Evolutionary conservation across 1,139 yeast species (phyloP).

Genomic region (Geotrichum australiense): DNA sequence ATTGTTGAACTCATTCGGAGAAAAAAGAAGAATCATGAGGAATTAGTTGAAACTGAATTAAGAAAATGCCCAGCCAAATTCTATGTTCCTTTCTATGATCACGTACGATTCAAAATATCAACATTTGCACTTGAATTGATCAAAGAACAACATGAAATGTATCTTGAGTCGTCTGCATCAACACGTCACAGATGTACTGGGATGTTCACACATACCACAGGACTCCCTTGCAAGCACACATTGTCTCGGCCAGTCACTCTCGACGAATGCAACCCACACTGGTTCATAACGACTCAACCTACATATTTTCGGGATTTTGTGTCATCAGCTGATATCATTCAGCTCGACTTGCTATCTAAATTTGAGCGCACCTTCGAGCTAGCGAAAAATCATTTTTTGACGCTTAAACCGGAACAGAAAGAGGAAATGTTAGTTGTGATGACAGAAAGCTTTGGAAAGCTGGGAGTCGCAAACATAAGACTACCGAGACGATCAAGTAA

Average conservation of each 20-base stretch:
- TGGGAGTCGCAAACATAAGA: constrained; percentile 13
- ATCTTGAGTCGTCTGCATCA: constrained; percentile 17
- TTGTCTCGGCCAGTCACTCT: constrained; percentile 17
- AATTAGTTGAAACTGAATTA: constrained; percentile 9
- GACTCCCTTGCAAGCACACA: constrained; percentile 18
- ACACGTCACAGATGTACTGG: constrained; percentile 15
- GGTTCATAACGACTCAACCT: no score
- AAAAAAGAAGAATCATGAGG: constrained; percentile 12
- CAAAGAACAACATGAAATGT: constrained; percentile 18
- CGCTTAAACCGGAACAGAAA: constrained; percentile 14
- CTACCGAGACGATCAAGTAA: constrained; percentile 3
- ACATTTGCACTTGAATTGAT: constrained; percentile 18
- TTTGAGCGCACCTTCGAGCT: constrained; percentile 14
- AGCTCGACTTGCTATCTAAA: constrained; percentile 13
- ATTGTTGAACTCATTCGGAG: constrained; percentile 9
- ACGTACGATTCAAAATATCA: constrained; percentile 18
- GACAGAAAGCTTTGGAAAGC: constrained; percentile 12
- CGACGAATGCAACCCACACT: constrained; percentile 18
- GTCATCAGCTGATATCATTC: constrained; percentile 11
- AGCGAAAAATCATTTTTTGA: constrained; percentile 16
- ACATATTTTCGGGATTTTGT: no score
- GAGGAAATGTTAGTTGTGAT: constrained; percentile 13
- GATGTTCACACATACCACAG: constrained; percentile 18
- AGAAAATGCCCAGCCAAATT: constrained; percentile 16
- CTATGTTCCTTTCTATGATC: constrained; percentile 18